Evolutionary conservation across 768 basidiomycete species (phyloP), one percentile per base, ranked within the genome.

Genomic region (Hypsizygus marmoreus): DNA sequence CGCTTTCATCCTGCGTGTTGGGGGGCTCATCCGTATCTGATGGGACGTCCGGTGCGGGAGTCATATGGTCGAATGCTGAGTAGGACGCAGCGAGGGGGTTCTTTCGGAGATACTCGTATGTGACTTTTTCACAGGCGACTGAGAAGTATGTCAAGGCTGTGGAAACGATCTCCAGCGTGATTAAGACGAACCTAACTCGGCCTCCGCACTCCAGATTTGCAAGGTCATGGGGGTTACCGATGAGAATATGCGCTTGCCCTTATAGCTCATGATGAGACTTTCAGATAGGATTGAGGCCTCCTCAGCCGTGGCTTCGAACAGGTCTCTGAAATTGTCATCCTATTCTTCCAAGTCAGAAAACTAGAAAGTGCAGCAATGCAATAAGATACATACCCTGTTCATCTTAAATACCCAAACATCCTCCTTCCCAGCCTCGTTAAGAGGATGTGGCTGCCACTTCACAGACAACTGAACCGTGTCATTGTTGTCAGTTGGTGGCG

Each of bases 231-330:
- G 88, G 0, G 84, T 84, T 3, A 82, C 79, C 11, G 84, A 87
- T 9, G 85, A 71, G 57, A 82, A 90, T 31, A 92, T 69, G 2
- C 80, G 84, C 42, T 75, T 79, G 29, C 79, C 75, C 22, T 81
- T 72, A 47, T 82, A 79, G 6, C 67, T 82, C 50, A 92, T 67
- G 23, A 89, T 69, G 1, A 92, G 65, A 44, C 75, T 75, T 13
- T 76, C 69, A 2, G 60, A 54, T 14, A 74, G 69, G 10, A 88
- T 70, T 14, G 62, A 62, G 1, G 78, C 81, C 26, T 82, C 70
- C 41, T 89, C 84, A 6, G 88, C 85, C 2, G 77, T 66, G 30
- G 75, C 80, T 30, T 86, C 82, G 39, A 88, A 88, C 1, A 90
- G 60, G 2, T 71, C 70, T 17, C 74, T 74, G 57, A 91, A 86